Evolutionary conservation across 495 filamentous ascomycete genomes (phyloP), one percentile per base, ranked within the genome.

Genomic region (Penicillium canescens): DNA sequence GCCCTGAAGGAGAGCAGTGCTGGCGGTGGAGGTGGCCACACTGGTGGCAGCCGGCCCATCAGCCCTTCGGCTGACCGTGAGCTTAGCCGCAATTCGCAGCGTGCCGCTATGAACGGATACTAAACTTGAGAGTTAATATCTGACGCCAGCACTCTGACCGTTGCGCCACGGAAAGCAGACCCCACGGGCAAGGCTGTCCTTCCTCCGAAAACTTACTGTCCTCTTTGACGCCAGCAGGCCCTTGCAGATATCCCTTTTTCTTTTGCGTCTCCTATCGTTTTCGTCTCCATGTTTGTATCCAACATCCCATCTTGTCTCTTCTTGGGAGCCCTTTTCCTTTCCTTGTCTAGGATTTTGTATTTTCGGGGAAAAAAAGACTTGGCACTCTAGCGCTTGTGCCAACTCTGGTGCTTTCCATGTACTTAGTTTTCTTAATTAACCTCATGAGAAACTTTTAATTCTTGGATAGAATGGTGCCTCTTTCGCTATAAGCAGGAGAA

Each of bases 101-200:
- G 94, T 62, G 89, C 92, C 82, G 96, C 90, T 39, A 96, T 98
- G 92, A 98, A 98, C 69, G 94, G 94, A 69, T 96, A 96, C 77
- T 94, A 88, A 74, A 39, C n/a, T 46, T 50, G 39, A 42, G 36
- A 35, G 50, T 46, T 40, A 42, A 52, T 41, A 38, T 40, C 23
- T 54, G 53, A 56, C 53, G 46, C 46, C 56, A 49, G 60, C 57
- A 57, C 53, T 53, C 42, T 42, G 50, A 34, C 45, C 40, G 50
- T 59, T 44, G 51, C 36, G 33, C 59, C 46, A 45, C 43, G 56
- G 50, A 56, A 42, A 46, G 26, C 35, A 44, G 21, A 42, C 28
- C 37, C 39, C 38, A 37, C 35, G 56, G 54, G 42, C 49, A 49
- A 51, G 33, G 44, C 47, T 47, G 49, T 61, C 50, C 45, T 50